Base-by-base conservation (phyloP, 75 land plant genomes). In the Ceratopteris richardii region DNA sequence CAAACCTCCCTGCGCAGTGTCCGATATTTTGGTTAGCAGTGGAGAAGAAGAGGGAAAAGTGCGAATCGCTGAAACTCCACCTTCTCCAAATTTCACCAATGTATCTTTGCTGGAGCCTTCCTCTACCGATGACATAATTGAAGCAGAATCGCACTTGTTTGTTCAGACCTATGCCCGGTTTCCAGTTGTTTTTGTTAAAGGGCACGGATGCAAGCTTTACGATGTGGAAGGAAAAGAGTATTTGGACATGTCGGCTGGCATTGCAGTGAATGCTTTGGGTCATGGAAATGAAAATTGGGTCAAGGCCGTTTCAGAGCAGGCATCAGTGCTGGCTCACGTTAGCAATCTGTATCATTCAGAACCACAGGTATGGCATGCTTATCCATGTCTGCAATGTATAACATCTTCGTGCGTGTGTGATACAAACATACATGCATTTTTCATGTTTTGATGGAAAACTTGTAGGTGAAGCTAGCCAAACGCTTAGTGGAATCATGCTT, bases 181-280 rank as follows among this genome's bases (percentile, higher is more conserved):
- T 9, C 86, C 82, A 13, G 71, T 85, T 29, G 94, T 85, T 9
- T 65, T 92, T 14, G 58, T 59, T 55, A 75, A 76, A 37, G 98
- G 98, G 16, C 70, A 76, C 7, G 90, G 98, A 0, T 92, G 90
- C 73, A 82, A 76, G 58, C 57, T 92, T 64, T 85, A 53, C 43
- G 97, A 92, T 64, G 61, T 68, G 5, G 97, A 92, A 14, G 90
- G 93, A 60, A 72, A 67, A 29, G 98, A 92, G 73, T 92, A 85
- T 77, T 47, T 92, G 70, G 98, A 92, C 48, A 26, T 88, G 84
- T 67, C 80, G 16, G 73, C 98, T 17, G 98, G 98, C 36, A 92
- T 92, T 54, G 98, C 98, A 5, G 98, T 92, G 42, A 92, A 85
- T 63, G 72, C 98, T 0, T 78, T 92, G 26, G 98, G 98, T 1